Evolutionary conservation across 164 flowering plant species (phyloP), one percentile per base, ranked within the genome.

Genomic region (Stephania cephalantha): DNA sequence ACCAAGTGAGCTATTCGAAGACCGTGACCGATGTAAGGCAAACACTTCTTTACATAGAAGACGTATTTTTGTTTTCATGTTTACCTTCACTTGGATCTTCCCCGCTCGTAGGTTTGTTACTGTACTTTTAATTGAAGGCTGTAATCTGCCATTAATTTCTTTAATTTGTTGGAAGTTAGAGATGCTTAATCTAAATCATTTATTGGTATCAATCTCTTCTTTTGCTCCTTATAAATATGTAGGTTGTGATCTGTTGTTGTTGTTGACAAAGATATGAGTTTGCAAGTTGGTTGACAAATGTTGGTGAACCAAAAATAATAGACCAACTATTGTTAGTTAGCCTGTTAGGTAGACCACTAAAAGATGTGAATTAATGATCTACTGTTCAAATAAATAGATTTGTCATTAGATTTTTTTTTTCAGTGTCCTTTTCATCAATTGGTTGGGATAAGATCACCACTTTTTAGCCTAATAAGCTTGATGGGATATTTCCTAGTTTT

Each of bases 1-100:
- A 95, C 99, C 83, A 95, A 95, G 87, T 95, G 84, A 91, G n/a
- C 5, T 44, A 53, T 69, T 82, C 64, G 20, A 35, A n/a, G 50
- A 67, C 4, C 4, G 42, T 71, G 29, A 11, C 79, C 53, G 53
- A 76, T 48, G 65, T 71, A 69, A 74, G n/a, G 4, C 50, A 35
- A 8, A 11, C 48, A 25, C 25, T n/a, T 3, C 18, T 45, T 12
- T n/a, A 17, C 52, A 8, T 35, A 35, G 42, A 35, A 35, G 42
- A 35, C 46, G 1, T 46, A 10, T 70, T 1, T 46, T 50, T 22
- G 2, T 48, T 6, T 52, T 11, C n/a, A 12, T 18, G 13, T 50
- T 15, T 2, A 3, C 18, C 18, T 58, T 58, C 17, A 55, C n/a
- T 58, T 6, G 64, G 18, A 15, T 58, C 18, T 58, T 58, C 64